Evolutionary conservation across 768 basidiomycete species (phyloP), one percentile per base, ranked within the genome.

Genomic region (Kwoniella newhampshirensis): DNA sequence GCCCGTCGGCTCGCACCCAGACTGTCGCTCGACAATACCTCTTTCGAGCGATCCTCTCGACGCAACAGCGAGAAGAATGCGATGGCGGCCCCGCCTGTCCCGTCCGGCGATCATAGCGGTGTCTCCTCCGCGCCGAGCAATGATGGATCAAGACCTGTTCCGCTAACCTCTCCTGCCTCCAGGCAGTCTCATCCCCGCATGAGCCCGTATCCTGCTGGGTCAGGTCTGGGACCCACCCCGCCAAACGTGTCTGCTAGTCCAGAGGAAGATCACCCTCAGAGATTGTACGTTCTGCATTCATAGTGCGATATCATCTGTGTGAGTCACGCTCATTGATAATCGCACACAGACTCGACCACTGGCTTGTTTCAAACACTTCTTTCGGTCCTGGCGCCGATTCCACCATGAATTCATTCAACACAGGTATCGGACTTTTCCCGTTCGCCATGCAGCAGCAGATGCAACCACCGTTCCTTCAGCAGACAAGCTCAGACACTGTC

Each of bases 211-310:
- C 28, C 27, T 4, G 32, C 23, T 3, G 53, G 56, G 20, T 15
- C 21, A 30, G 50, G 43, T 28, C 37, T 43, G 51, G 56, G 46
- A 8, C 57, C 53, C 1, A 56, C 54, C n/a, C 50, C 49, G 12
- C 54, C 60, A 32, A 51, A 45, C 15, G 8, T 50, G 48, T 41
- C 40, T 26, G 39, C 30, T 1, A 67, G 64, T 57, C 63, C 64
- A 6, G 74, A 72, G 35, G 72, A 75, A 42, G 74, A 75, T 37
- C 64, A 64, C 28, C 70, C 74, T 4, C 74, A 75, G 52, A 47
- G 57, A 47, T 45, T 75, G 68, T 71, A 49, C 44, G 68, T 63
- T 15, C 15, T 4, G n/a, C n/a, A n/a, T n/a, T n/a, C n/a, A n/a
- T n/a, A n/a, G n/a, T n/a, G n/a, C n/a, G n/a, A n/a, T n/a, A n/a